These are phyloP conservation scores for Aotearoamyces nothofagi DNA, from an alignment of 2,329 filamentous ascomycete genomes.

Conservation along the genomic window DNA sequence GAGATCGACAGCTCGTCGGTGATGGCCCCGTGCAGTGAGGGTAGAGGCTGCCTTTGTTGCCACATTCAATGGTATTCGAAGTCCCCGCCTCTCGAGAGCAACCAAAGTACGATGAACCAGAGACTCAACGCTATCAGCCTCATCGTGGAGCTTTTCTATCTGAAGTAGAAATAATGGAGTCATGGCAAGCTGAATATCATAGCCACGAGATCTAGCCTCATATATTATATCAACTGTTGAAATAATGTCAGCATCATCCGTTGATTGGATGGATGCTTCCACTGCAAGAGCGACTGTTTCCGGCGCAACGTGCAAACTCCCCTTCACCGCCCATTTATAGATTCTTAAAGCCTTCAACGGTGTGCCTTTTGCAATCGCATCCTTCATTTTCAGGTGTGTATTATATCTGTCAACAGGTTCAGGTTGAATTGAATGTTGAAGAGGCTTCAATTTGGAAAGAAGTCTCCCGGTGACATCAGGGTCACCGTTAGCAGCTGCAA, in stretches of 20 bases:
- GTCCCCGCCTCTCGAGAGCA: conserved; percentile 6
- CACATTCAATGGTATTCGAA: conserved; percentile 10
- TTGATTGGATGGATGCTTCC: conserved; percentile 10
- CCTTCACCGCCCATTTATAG: conserved; percentile 10
- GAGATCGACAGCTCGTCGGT: conserved; percentile 12
- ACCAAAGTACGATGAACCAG: conserved; percentile 7
- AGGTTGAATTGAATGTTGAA: neutral
- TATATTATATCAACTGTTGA: conserved; percentile 10
- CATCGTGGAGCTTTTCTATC: conserved; percentile 5
- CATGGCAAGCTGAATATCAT: conserved; percentile 9
- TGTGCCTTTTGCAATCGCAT: conserved; percentile 8
- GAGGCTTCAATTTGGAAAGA: neutral
- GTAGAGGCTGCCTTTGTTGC: conserved; percentile 14
- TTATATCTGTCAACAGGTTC: conserved; percentile 2
- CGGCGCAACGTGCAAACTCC: conserved; percentile 6
- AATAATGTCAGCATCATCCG: conserved; percentile 4
- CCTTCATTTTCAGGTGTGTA: conserved; percentile 7
- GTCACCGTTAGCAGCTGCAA: conserved; percentile 1
- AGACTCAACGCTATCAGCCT: conserved; percentile 2
- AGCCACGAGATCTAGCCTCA: conserved; percentile 8
- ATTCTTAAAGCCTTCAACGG: conserved; percentile 10
- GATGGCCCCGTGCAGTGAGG: conserved; percentile 9
- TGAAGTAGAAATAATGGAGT: conserved; percentile 13
- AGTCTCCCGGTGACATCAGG: conserved; percentile 1
- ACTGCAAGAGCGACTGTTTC: conserved; percentile 12